Conservation (phyloP, 2,329 filamentous ascomycete genomes). For the Herpotrichia juniperi region DNA sequence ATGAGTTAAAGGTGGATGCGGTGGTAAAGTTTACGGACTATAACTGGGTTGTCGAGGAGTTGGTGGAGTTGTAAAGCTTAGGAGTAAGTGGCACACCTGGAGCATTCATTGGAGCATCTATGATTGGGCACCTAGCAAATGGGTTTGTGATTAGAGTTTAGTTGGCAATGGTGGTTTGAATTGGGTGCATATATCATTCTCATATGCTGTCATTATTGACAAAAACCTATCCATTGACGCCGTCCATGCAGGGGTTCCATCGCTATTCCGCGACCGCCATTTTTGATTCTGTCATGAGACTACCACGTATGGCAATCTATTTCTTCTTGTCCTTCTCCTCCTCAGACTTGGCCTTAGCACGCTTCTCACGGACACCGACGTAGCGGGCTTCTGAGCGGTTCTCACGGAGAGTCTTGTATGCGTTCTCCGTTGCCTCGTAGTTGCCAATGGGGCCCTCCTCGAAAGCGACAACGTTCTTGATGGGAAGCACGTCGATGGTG, state of each 20-base stretch:
- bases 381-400: slow-evolving; percentile 83
- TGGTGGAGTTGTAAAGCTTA: slow-evolving; percentile 27
- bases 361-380: slow-evolving; percentile 89
- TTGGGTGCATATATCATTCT: slow-evolving; percentile 45
- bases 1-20: slow-evolving; percentile 34
- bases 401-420: slow-evolving; percentile 84
- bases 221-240: slow-evolving; percentile 46
- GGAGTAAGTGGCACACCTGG: neutral
- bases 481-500: slow-evolving; percentile 70
- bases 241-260: slow-evolving; percentile 43
- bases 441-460: slow-evolving; percentile 80
- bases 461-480: slow-evolving; percentile 74
- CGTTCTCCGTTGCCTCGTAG: slow-evolving; percentile 76
- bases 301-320: slow-evolving; percentile 57
- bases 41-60: slow-evolving; percentile 49
- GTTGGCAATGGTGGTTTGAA: slow-evolving; percentile 35
- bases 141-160: slow-evolving; percentile 7
- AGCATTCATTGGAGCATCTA: neutral
- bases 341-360: slow-evolving; percentile 84
- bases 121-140: neutral
- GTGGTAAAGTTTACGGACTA: slow-evolving; percentile 38
- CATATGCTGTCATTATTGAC: slow-evolving; percentile 40
- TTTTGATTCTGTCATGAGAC: slow-evolving; percentile 39
- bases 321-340: slow-evolving; percentile 81
- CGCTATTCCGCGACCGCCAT: slow-evolving; percentile 34